A percentile compares a stretch with the other conserved stretches of the same genome.
phyloP scores from a whole-genome alignment of 257 asterid species.

The Fraxinus cuspidata region DNA sequence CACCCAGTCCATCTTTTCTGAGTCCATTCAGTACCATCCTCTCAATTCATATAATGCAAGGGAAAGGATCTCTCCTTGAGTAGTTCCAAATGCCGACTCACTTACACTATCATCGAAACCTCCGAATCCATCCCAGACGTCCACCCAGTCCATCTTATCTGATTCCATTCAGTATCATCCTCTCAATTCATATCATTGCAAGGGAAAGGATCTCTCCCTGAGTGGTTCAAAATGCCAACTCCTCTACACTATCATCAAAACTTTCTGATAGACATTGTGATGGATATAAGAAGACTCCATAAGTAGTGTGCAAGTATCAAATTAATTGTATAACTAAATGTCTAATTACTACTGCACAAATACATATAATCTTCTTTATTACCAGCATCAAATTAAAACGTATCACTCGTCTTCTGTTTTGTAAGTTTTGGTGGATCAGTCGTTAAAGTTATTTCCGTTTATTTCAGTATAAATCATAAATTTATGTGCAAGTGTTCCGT shows the following conservation, averaged over 20 bases:
- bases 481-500: not conserved
- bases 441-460: not conserved
- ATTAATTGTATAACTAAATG: not conserved
- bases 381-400: not conserved
- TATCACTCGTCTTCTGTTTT: not conserved
- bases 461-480: not conserved
- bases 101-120: not conserved
- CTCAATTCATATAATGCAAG: not conserved
- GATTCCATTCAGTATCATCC: not conserved
- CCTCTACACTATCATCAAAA: not conserved
- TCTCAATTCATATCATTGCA: not conserved
- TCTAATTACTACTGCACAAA: not conserved
- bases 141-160: not conserved
- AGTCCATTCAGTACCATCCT: not conserved
- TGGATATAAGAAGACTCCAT: not conserved
- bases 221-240: not conserved
- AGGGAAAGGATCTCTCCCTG: not conserved
- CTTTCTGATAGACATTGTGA: not conserved
- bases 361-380: not conserved
- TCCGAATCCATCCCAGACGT: not conserved
- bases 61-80: not conserved
- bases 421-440: not conserved
- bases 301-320: not conserved
- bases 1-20: not conserved
- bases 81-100: not conserved